Conservation (phyloP, 129 eudicot genomes). For the Flaveria robusta region DNA sequence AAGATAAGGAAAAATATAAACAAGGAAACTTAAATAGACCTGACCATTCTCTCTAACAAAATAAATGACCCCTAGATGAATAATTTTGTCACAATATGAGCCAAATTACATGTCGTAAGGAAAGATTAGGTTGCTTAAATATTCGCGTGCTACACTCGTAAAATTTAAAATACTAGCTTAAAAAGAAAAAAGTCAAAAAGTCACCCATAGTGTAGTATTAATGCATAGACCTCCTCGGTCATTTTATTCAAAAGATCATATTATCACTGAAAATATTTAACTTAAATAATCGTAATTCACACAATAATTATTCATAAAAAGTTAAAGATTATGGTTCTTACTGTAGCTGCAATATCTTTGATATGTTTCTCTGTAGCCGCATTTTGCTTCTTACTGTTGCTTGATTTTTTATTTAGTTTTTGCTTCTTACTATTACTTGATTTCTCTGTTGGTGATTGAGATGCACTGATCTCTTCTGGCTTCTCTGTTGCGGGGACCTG, state of each 20-base stretch:
- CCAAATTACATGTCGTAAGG: not conserved
- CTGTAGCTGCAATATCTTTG: constrained; percentile 10
- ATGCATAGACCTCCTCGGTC: not conserved
- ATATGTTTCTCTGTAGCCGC: constrained; percentile 2
- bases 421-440: constrained; percentile 16
- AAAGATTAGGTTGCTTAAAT: not conserved
- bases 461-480: not conserved
- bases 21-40: not conserved
- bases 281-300: not conserved
- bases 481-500: constrained; percentile 16
- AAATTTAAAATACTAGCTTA: not conserved
- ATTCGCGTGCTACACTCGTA: not conserved
- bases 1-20: not conserved
- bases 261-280: not conserved
- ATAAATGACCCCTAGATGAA: not conserved
- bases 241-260: not conserved
- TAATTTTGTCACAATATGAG: not conserved
- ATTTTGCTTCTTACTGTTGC: constrained; percentile 20
- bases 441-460: constrained; percentile 15
- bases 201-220: not conserved
- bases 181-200: not conserved
- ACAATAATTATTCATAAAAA: not conserved
- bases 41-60: not conserved
- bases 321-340: not conserved
- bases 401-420: constrained; percentile 10